phyloP scores from a whole-genome alignment of 2,329 filamentous ascomycete genomes.

The Arthrinium puccinioides region DNA sequence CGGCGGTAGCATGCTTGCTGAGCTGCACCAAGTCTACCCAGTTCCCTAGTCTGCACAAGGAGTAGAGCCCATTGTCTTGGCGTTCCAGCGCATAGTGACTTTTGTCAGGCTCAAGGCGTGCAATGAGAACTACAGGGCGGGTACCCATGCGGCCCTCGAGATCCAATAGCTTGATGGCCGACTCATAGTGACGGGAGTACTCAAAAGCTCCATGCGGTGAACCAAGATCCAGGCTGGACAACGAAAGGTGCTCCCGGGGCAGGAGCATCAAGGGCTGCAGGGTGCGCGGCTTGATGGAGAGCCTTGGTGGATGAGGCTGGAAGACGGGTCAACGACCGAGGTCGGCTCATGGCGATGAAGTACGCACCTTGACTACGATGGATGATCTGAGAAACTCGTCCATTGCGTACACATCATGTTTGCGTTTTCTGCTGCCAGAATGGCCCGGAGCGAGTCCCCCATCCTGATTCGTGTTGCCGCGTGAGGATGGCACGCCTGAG shows the following conservation, averaged over 20 bases:
- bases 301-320: conserved; percentile 49
- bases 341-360: background rate
- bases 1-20: conserved; percentile 39
- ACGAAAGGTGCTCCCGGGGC: conserved; percentile 49
- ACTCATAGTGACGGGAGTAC: conserved; percentile 50
- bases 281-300: conserved; percentile 44
- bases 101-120: conserved; percentile 47
- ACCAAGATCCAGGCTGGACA: conserved; percentile 55
- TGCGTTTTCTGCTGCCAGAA: conserved; percentile 24
- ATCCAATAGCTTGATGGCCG: conserved; percentile 56
- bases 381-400: conserved; percentile 43
- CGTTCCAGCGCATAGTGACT: conserved; percentile 59
- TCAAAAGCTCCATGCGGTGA: conserved; percentile 42
- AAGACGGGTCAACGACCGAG: background rate
- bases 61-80: conserved; percentile 53
- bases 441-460: conserved; percentile 11
- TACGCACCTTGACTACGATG: conserved; percentile 44
- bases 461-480: background rate
- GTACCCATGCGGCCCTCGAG: conserved; percentile 52
- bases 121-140: conserved; percentile 51
- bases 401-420: conserved; percentile 34
- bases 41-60: conserved; percentile 58
- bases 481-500: background rate
- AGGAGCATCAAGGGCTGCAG: conserved; percentile 57
- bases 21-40: conserved; percentile 58